A percentile compares a stretch with the other conserved stretches of the same genome.
Evolutionary conservation across 1,284 basidiomycete species (phyloP).

Genomic region (Ceratobasidium sp.): DNA sequence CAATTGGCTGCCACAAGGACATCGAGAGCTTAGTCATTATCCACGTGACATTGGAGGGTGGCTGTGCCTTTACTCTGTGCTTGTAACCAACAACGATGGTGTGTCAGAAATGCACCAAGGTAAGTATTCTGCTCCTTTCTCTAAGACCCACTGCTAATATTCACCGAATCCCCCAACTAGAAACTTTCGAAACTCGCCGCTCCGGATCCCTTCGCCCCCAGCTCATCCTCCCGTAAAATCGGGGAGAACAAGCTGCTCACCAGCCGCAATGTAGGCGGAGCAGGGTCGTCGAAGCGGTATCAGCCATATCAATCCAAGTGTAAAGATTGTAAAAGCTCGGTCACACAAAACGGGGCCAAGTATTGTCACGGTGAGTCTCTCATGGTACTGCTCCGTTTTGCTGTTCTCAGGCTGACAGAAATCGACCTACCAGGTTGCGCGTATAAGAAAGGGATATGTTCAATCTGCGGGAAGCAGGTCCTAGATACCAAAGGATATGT

Average conservation of each 20-base stretch:
- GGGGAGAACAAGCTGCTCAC: slow-evolving; percentile 49
- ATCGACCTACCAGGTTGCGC: slow-evolving; percentile 44
- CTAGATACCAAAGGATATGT: slow-evolving; percentile 46
- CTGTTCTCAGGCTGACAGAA: neutral
- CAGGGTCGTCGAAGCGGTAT: slow-evolving; percentile 39
- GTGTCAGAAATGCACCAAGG: slow-evolving; percentile 43
- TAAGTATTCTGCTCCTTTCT: neutral
- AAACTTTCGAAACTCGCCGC: slow-evolving; percentile 44
- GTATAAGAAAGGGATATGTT: slow-evolving; percentile 47
- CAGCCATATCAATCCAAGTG: slow-evolving; percentile 46
- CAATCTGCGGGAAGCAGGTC: slow-evolving; percentile 46
- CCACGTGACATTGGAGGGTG: neutral
- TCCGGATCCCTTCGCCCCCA: slow-evolving; percentile 42
- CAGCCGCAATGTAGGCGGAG: slow-evolving; percentile 33
- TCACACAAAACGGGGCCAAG: slow-evolving; percentile 47
- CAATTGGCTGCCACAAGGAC: too few species aligned
- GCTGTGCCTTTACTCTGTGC: neutral
- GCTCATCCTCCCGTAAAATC: slow-evolving; percentile 45
- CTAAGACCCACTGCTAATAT: neutral
- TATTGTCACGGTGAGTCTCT: slow-evolving; percentile 47
- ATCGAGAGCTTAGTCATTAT: neutral
- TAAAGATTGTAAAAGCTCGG: slow-evolving; percentile 46
- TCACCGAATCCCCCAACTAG: slow-evolving; percentile 10
- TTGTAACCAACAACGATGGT: slow-evolving; percentile 37
- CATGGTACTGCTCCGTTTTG: neutral